A percentile compares a stretch with the other conserved stretches of the same genome.
Conservation (phyloP, 176 grass and related monocot species). For the Ensete ventricosum region DNA sequence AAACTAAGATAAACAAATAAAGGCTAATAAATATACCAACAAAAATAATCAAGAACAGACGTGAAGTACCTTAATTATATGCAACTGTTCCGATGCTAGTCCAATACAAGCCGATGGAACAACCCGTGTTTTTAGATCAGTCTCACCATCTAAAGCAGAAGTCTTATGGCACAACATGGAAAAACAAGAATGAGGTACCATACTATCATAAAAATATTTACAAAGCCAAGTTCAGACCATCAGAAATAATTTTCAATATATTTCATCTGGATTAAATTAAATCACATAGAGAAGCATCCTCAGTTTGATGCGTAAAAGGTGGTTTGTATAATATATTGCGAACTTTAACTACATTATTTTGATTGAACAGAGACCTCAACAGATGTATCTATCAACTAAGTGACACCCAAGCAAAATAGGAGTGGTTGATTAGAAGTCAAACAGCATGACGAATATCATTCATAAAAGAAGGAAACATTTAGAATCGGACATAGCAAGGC, state of each 20-base stretch:
- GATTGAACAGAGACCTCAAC: too few relatives aligned
- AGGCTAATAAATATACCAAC: conserved; percentile 23
- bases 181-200: not conserved
- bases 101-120: conserved; percentile 58
- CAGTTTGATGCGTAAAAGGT: too few relatives aligned
- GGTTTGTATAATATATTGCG: too few relatives aligned
- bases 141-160: conserved; percentile 95
- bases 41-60: conserved; percentile 17
- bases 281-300: too few relatives aligned
- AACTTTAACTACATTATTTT: too few relatives aligned
- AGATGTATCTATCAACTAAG: too few relatives aligned
- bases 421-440: too few relatives aligned
- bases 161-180: conserved; percentile 38
- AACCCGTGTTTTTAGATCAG: conserved; percentile 72
- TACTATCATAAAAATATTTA: not conserved
- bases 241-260: not conserved
- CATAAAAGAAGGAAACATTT: too few relatives aligned
- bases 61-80: conserved; percentile 54
- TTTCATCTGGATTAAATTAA: too few relatives aligned
- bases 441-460: too few relatives aligned
- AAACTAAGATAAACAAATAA: conserved; percentile 22
- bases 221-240: not conserved
- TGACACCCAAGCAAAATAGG: too few relatives aligned
- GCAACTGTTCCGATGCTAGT: conserved; percentile 41
- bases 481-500: too few relatives aligned